Percentiles rank a stretch among this genome's conserved stretches.
These are phyloP conservation scores for Immersiporthe knoxdaviesiana DNA, from an alignment of 2,329 filamentous ascomycete genomes.

Conservation along the genomic window DNA sequence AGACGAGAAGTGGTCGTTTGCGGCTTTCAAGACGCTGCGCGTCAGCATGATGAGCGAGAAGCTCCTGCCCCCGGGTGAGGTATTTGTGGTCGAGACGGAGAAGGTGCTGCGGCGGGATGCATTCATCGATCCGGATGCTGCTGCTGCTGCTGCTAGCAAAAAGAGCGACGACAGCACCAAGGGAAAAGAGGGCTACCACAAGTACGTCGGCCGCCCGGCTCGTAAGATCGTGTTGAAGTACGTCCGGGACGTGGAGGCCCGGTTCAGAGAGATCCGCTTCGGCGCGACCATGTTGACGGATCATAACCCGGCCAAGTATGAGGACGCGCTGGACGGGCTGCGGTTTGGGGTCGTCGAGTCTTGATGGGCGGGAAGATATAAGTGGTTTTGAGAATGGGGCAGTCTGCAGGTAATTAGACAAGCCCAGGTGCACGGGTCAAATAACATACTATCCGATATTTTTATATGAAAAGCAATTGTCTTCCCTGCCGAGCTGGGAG, in stretches of 20 bases:
- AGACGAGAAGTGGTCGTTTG: conserved; percentile 63
- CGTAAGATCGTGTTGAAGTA: conserved; percentile 71
- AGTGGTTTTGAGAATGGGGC: neutral
- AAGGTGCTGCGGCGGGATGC: conserved; percentile 69
- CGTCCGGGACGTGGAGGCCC: conserved; percentile 69
- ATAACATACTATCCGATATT: no score
- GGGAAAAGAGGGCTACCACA: conserved; percentile 23
- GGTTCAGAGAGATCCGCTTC: conserved; percentile 73
- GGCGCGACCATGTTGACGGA: conserved; percentile 75
- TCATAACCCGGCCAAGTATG: conserved; percentile 75
- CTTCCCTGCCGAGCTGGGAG: no score
- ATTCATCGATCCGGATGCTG: conserved; percentile 50
- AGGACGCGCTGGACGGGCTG: conserved; percentile 68
- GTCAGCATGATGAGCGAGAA: conserved; percentile 71
- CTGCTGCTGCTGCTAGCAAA: conserved; percentile 31
- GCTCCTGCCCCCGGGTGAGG: conserved; percentile 74
- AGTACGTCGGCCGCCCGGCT: conserved; percentile 64
- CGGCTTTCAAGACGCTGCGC: conserved; percentile 67
- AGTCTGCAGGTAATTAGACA: no score
- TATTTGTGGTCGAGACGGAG: conserved; percentile 72
- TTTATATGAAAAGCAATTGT: no score
- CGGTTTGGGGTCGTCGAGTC: conserved; percentile 49
- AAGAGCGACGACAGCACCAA: neutral
- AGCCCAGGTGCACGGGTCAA: no score
- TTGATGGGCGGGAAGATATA: neutral